Base-by-base conservation (phyloP, 2,329 filamentous ascomycete species). In the Trichoderma oligosporum region DNA sequence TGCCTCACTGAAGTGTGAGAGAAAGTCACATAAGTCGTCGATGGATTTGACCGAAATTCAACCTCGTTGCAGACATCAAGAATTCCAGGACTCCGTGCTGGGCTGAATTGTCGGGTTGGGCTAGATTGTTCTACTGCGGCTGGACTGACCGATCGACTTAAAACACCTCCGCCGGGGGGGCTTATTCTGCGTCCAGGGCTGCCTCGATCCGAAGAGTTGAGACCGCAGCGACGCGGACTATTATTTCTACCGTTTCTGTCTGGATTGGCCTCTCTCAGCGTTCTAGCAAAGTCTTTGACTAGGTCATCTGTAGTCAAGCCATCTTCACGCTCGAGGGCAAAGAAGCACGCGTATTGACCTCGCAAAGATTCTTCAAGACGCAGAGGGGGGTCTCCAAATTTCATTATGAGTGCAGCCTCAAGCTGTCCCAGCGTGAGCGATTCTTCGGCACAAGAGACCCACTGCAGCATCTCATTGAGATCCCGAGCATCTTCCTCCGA, bases 381-480 rank as follows among this genome's bases (percentile, higher is more conserved):
- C 64, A 70, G 71, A 1, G 69, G 74, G 6, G 67, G 71, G 42
- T 77, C 74, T 0, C 70, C 70, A 53, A 76, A 76, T 31, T 68
- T 68, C 42, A 79, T 65, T n/a, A 73, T 70, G 18, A 80, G 66
- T 0, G 74, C 69, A 1, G 71, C 69, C 56, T 79, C 77, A 4
- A 79, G 61, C 49, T 77, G 73, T 25, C 73, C 75, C 3, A 80
- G 65, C 0, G 70, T 74, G 38, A 79, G 57, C 0, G 74, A 72
- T 53, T 74, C 69, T 51, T 76, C 69, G 1, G 77, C 75, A 31
- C 76, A 78, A 1, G 75, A 70, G 1, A 74, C 70, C 77, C 78
- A 80, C 8, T 69, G 67, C 4, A 80, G 63, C 59, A 78, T 71
- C 62, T 78, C 75, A 36, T 78, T 78, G n/a, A 79, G 61, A 41